These are phyloP conservation scores for Amanita thiersii DNA, from an alignment of 768 basidiomycete genomes.

Conservation along the genomic window DNA sequence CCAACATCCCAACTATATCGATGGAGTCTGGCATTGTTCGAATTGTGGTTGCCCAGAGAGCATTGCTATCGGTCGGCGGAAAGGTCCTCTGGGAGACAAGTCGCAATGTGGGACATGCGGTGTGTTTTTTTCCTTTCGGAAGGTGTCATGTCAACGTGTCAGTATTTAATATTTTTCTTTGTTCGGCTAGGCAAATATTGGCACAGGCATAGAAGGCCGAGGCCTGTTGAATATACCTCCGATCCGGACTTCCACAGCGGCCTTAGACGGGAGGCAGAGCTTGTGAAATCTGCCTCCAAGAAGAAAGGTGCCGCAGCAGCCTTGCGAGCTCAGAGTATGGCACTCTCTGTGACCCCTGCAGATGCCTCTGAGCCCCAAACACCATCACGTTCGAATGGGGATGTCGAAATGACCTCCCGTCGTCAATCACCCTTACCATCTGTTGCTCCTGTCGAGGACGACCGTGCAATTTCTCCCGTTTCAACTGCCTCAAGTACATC, in stretches of 20 bases:
- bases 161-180: conserved; percentile 47
- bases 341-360: conserved; percentile 29
- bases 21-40: conserved; percentile 91
- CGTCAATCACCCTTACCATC: conserved; percentile 15
- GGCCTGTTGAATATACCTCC: conserved; percentile 74
- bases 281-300: conserved; percentile 42
- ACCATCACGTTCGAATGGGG: conserved; percentile 30
- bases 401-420: conserved; percentile 23
- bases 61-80: conserved; percentile 78
- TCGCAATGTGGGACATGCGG: conserved; percentile 91
- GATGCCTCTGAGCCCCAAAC: conserved; percentile 45
- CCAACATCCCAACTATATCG: conserved; percentile 72
- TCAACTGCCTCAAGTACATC: conserved; percentile 68
- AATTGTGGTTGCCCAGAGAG: conserved; percentile 89
- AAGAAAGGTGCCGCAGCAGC: conserved; percentile 49
- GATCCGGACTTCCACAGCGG: conserved; percentile 64
- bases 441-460: conserved; percentile 26
- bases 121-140: conserved; percentile 69
- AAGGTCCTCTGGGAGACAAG: conserved; percentile 86
- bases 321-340: conserved; percentile 35
- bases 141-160: conserved; percentile 85
- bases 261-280: conserved; percentile 45
- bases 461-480: conserved; percentile 61
- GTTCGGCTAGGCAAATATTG: conserved; percentile 69
- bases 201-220: conserved; percentile 77